Evolutionary conservation across 345 rosid genomes (phyloP).

Genomic region (Syzygium aromaticum): DNA sequence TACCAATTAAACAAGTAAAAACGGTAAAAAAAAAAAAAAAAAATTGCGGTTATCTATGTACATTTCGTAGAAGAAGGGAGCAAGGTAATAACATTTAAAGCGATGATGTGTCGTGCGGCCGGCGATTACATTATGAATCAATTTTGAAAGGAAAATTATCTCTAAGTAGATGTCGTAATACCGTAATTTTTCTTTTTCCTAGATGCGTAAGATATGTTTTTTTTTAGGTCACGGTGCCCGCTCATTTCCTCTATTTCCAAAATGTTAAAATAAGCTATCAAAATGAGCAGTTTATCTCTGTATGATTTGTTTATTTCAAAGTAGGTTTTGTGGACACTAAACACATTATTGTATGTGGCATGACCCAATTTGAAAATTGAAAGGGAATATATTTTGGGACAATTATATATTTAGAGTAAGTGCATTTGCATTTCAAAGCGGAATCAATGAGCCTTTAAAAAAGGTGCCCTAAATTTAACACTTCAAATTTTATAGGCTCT

Average conservation of each 20-base stretch:
- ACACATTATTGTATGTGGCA: neutral
- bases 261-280: too few species aligned
- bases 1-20: neutral
- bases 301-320: neutral
- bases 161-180: neutral
- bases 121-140: too few species aligned
- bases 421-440: too few species aligned
- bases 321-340: neutral
- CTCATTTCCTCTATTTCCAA: neutral
- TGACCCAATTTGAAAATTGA: neutral
- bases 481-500: neutral
- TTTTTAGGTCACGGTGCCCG: neutral
- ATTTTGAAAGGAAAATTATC: neutral
- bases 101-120: neutral
- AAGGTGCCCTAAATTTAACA: too few species aligned
- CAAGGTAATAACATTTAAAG: neutral
- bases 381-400: neutral
- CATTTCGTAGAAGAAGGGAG: neutral
- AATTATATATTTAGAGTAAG: too few species aligned
- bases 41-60: neutral
- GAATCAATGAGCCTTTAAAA: too few species aligned
- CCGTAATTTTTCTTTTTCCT: too few species aligned
- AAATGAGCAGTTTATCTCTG: neutral
- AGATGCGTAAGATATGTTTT: too few species aligned
- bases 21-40: too few species aligned